Base-by-base conservation (phyloP, 208 protist species). In the Acanthamoeba quina region DNA sequence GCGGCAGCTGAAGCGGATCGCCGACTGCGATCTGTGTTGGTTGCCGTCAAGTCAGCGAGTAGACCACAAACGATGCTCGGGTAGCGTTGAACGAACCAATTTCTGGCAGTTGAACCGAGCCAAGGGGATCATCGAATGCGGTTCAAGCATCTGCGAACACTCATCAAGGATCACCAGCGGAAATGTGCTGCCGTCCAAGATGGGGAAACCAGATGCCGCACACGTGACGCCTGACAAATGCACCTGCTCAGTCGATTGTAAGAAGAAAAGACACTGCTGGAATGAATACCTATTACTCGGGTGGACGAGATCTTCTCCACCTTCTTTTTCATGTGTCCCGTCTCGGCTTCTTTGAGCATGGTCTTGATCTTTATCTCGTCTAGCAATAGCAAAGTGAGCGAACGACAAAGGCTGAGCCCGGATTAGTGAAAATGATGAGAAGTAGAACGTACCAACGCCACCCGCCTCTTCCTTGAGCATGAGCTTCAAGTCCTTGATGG, bases 91-190 rank as follows among this genome's bases (percentile, higher is more conserved):
- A 72, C 56, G 92, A 29, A 96, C 60, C 17, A 97, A 41, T 80
- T 78, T 72, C 68, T 96, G 15, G 52, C 94, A 96, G 19, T 74
- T 44, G 72, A 96, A 97, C 11, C 90, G 83, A 19, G 64, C 78
- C 1, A 98, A 62, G 6, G 97, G 97, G n/a, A 98, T 44, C 26
- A 98, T 82, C 2, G 95, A 88, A 5, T 96, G 34, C 19, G 98
- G 97, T 70, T 98, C 98, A 4, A 96, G 83, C 83, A 98, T 98
- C 66, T 98, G 98, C 6, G 41, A 94, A 78, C 95, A 96, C 80
- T 98, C 98, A 85, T 98, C 98, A 0, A 98, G 58, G 52, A 98
- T 92, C 5, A 98, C 52, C 44, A 98, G 95, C 3, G 96, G 94
- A 95, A 98, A 98, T 9, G 62, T 44, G 31, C 94, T 47, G 54